A percentile compares a stretch with the other conserved stretches of the same genome.
These are phyloP conservation scores for Podospora pseudocomata DNA, from an alignment of 495 filamentous ascomycete genomes.

Conservation along the genomic window DNA sequence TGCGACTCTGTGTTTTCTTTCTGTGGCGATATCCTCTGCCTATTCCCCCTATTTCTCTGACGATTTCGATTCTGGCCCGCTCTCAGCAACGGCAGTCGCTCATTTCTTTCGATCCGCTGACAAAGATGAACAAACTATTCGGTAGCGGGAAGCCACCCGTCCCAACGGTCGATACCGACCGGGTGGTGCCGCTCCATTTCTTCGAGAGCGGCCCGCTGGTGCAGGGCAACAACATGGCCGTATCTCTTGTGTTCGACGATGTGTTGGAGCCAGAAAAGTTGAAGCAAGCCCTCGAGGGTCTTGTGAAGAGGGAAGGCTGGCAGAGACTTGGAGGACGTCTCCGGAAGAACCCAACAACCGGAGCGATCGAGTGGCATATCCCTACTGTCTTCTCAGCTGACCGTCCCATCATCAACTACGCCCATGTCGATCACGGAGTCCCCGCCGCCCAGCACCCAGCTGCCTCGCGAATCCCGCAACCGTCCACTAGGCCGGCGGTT, in stretches of 20 bases:
- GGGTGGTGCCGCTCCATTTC: conserved; percentile 37
- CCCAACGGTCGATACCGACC: conserved; percentile 31
- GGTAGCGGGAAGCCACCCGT: conserved; percentile 15
- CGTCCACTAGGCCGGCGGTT: conserved; percentile 21
- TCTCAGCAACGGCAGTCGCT: background rate
- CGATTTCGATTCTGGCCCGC: background rate
- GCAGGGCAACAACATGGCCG: conserved; percentile 36
- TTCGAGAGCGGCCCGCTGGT: conserved; percentile 38
- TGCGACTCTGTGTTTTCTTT: background rate
- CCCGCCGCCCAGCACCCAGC: conserved; percentile 32
- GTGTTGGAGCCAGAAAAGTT: conserved; percentile 44
- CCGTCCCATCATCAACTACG: conserved; percentile 35
- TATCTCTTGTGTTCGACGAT: conserved; percentile 45
- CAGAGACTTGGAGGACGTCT: conserved; percentile 41
- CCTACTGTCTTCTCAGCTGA: conserved; percentile 33
- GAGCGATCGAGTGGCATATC: conserved; percentile 44
- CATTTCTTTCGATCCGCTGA: background rate
- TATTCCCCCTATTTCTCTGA: background rate
- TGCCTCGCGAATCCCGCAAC: conserved; percentile 30
- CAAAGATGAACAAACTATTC: conserved; percentile 20
- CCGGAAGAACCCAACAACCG: conserved; percentile 25
- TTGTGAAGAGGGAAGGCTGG: conserved; percentile 39
- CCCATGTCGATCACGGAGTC: conserved; percentile 27
- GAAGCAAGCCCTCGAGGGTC: conserved; percentile 27
- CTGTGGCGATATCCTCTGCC: background rate